Conservation (phyloP, 1,284 basidiomycete species). For the Trametes polyzona region DNA sequence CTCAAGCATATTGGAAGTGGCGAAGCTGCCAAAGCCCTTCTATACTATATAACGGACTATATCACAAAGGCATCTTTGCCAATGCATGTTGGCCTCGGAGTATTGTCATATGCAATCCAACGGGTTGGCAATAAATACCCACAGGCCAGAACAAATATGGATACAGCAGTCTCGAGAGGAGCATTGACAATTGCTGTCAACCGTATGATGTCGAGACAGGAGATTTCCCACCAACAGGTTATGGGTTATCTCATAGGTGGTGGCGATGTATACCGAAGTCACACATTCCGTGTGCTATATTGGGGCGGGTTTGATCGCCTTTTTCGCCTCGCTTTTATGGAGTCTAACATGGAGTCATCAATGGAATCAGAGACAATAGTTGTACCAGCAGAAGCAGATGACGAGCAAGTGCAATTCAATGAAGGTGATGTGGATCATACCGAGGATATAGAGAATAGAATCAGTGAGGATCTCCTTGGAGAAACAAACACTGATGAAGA, state of each 20-base stretch:
- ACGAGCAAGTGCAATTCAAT: too few relatives aligned
- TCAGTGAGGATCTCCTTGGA: not conserved
- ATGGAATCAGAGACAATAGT: too few relatives aligned
- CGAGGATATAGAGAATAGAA: not conserved
- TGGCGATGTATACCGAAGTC: not conserved
- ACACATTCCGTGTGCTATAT: not conserved
- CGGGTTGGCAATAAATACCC: not conserved
- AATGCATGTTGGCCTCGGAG: constrained; percentile 5
- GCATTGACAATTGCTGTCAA: not conserved
- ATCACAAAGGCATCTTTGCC: constrained; percentile 31
- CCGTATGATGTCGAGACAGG: constrained; percentile 2
- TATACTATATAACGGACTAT: constrained; percentile 39
- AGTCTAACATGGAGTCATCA: too few relatives aligned
- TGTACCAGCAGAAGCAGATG: too few relatives aligned
- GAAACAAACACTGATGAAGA: not conserved
- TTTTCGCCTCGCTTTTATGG: not conserved
- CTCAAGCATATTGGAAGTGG: constrained; percentile 36
- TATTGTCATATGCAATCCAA: not conserved
- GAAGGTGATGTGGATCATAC: not conserved
- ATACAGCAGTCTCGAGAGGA: not conserved
- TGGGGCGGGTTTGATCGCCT: not conserved
- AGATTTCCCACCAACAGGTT: constrained; percentile 12
- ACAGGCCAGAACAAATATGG: not conserved
- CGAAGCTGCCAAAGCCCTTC: constrained; percentile 32
- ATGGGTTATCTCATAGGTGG: constrained; percentile 14